A percentile compares a stretch with the other conserved stretches of the same genome.
Conservation (phyloP, 2,329 filamentous ascomycete species). For the Cryphonectria japonica region DNA sequence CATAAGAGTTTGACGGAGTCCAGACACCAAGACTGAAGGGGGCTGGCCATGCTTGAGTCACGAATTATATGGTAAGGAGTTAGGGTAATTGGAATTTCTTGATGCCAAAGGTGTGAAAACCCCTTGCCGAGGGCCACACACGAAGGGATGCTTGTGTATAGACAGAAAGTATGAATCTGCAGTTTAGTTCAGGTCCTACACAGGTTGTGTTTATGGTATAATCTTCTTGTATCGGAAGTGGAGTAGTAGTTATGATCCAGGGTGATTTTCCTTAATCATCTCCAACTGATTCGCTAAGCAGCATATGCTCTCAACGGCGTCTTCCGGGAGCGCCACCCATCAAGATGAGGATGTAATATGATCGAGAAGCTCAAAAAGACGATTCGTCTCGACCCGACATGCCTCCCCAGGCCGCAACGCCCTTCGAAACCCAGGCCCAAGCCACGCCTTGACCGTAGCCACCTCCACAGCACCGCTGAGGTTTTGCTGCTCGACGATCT, state of each 20-base stretch:
- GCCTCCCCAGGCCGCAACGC: slow-evolving; percentile 19
- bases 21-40: not conserved
- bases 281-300: slow-evolving; percentile 5
- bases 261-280: slow-evolving; percentile 10
- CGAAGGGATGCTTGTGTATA: not conserved
- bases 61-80: not conserved
- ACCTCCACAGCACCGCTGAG: slow-evolving; percentile 34
- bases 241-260: not conserved
- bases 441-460: slow-evolving; percentile 22
- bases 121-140: not conserved
- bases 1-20: not conserved
- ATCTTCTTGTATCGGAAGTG: not conserved
- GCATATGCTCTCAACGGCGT: too few species aligned
- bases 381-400: slow-evolving; percentile 27
- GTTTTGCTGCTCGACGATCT: slow-evolving; percentile 40
- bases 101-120: not conserved
- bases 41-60: not conserved
- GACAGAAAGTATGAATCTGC: not conserved
- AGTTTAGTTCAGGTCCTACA: not conserved
- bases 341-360: slow-evolving; percentile 23
- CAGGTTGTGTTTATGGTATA: not conserved
- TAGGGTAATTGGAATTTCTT: not conserved
- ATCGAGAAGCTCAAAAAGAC: slow-evolving; percentile 29
- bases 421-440: slow-evolving; percentile 26
- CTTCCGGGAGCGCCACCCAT: not conserved